Conservation (phyloP, 352 stramenopile species). For the Globisporangium polare region DNA sequence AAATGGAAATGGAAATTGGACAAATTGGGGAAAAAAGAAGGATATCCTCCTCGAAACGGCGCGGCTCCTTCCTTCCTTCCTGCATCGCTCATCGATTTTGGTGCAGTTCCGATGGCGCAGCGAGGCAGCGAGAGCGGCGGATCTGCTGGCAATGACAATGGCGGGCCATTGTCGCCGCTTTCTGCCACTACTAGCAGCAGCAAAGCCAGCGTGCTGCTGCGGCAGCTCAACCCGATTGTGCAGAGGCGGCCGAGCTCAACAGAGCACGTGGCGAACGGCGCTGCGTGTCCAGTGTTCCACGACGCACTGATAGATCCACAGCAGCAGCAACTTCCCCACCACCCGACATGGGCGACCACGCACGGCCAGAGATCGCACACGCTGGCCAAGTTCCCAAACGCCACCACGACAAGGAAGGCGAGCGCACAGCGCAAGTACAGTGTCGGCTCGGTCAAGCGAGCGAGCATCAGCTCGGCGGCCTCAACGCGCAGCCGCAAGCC, state of each 20-base stretch:
- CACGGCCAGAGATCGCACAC: constrained; percentile 10
- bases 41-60: too few relatives aligned
- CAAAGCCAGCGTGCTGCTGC: neutral
- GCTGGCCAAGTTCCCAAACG: neutral
- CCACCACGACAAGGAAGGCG: neutral
- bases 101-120: constrained; percentile 3
- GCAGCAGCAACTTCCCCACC: neutral
- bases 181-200: neutral
- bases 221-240: constrained; percentile 7
- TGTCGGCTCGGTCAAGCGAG: neutral
- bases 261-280: neutral
- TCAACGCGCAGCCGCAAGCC: neutral
- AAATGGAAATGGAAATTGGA: too few relatives aligned
- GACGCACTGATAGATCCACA: neutral
- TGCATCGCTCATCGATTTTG: neutral
- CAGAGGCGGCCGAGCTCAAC: neutral
- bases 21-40: too few relatives aligned
- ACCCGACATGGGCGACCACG: constrained; percentile 5
- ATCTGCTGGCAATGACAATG: neutral
- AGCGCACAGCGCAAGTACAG: constrained; percentile 12
- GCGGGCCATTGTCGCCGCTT: neutral
- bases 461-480: constrained; percentile 8
- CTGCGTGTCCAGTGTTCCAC: neutral
- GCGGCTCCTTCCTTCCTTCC: too few relatives aligned
- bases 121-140: neutral